These are phyloP conservation scores for Nemania bipapillata DNA, from an alignment of 2,329 filamentous ascomycete species.

Conservation along the genomic window DNA sequence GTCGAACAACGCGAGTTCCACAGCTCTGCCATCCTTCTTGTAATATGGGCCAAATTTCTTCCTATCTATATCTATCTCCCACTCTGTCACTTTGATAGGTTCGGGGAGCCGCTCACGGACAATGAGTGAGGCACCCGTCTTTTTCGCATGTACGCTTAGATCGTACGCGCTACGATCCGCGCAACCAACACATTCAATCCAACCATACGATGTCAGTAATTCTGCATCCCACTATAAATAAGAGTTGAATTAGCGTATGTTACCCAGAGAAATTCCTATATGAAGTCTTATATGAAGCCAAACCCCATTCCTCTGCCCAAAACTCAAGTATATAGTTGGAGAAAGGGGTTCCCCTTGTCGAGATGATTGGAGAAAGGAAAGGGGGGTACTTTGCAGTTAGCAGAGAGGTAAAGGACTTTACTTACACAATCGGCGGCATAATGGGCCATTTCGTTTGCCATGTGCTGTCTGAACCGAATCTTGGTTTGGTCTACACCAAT, in stretches of 20 bases:
- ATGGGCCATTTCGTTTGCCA: conserved; percentile 72
- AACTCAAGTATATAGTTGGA: too few relatives aligned
- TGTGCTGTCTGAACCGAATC: conserved; percentile 96
- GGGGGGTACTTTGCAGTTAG: too few relatives aligned
- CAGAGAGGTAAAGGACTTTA: background rate
- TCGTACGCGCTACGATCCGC: conserved; percentile 96
- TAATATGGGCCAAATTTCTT: conserved; percentile 96
- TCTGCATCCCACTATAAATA: conserved; percentile 82
- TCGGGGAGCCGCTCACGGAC: conserved; percentile 84
- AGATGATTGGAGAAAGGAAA: background rate
- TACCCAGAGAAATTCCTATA: background rate
- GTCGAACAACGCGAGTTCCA: conserved; percentile 80
- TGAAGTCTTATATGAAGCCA: too few relatives aligned
- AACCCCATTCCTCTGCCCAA: too few relatives aligned
- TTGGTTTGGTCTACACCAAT: conserved; percentile 89
- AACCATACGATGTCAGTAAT: conserved; percentile 88
- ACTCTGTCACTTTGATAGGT: conserved; percentile 85
- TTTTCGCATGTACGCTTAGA: conserved; percentile 89
- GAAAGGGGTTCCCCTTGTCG: background rate
- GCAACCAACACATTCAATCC: conserved; percentile 98
- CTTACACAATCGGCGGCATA: conserved; percentile 85
- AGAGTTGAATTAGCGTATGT: conserved; percentile 11
- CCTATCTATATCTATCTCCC: conserved; percentile 86
- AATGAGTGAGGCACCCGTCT: conserved; percentile 85
- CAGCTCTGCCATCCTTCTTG: conserved; percentile 90